Base-by-base conservation (phyloP, 805 yeast species). In the Wickerhamiella azymoides region DNA sequence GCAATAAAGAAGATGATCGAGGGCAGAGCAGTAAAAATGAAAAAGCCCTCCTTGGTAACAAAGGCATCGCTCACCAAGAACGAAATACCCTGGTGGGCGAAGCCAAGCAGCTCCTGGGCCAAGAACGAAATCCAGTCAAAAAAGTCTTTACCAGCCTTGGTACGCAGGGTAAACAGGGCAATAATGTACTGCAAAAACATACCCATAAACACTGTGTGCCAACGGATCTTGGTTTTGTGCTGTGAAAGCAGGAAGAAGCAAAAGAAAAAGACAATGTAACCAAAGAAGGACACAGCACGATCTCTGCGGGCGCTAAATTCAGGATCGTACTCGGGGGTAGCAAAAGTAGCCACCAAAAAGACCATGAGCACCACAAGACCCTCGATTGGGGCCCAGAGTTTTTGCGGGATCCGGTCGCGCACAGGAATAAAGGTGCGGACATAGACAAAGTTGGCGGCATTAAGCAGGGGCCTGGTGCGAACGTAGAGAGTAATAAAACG, bases 1-100 rank as follows among this genome's bases (percentile, higher is more conserved):
- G 81, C 77, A 43, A 76, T 77, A 63, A 77, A 77, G 68, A 77
- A 77, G 14, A 74, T 64, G 44, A 76, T 77, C 3, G 79, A 71
- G n/a, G 81, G 80, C 48, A 77, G 63, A 25, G 76, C 79, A 5
- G 76, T 60, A 57, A 77, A 71, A 61, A 75, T 68, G 60, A 76
- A 77, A 67, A 65, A 68, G 7, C 70, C 64, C 16, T 61, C 49
- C 17, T 62, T 50, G 17, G 77, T 57, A 25, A 70, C 66, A 17
- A 48, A 52, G 3, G 62, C 65, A 1, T 55, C 47, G 49, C 60
- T 59, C 32, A 79, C 70, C 54, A 77, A 61, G 61, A 77, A 77
- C 3, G 80, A 79, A 18, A 74, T 77, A 61, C 82, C 82, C 49
- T 67, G 68, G 53, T 68, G 71, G 47, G 80, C 78, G 55, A 70